These are phyloP conservation scores for Tuber borchii DNA, from an alignment of 495 filamentous ascomycete species.

Conservation along the genomic window DNA sequence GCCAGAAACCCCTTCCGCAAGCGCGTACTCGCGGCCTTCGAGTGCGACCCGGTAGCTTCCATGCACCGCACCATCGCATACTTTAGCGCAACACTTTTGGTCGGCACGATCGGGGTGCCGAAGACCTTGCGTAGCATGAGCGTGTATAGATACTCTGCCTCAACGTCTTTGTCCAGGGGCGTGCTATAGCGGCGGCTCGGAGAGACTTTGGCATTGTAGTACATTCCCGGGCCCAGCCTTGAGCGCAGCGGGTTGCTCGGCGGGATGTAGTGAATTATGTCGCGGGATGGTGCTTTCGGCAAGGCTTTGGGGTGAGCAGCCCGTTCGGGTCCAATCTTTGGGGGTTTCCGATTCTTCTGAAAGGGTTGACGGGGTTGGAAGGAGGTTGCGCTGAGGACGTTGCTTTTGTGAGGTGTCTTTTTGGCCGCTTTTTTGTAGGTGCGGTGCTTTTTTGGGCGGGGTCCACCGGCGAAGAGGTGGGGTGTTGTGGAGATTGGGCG, in stretches of 20 bases:
- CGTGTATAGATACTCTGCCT: background rate
- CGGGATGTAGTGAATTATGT: background rate
- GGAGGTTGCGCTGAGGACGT: background rate
- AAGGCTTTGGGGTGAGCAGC: background rate
- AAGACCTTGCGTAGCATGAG: background rate
- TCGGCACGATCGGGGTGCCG: background rate
- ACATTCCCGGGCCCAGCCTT: background rate
- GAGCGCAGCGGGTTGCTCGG: background rate
- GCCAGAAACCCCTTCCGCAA: background rate
- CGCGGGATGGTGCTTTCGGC: conserved; percentile 5
- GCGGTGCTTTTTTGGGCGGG: background rate
- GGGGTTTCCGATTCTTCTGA: background rate
- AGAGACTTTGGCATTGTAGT: background rate
- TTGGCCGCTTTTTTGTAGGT: background rate
- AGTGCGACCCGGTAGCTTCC: background rate
- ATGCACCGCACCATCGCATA: background rate
- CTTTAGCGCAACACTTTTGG: background rate
- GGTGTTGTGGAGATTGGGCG: background rate
- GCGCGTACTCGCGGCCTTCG: background rate
- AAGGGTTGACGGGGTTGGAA: background rate
- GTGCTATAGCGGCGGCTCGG: background rate
- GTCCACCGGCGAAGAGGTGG: background rate
- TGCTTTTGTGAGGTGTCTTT: background rate
- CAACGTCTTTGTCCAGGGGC: background rate
- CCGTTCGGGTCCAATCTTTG: background rate